Percentiles rank a stretch among this genome's conserved stretches.
phyloP scores from a whole-genome alignment of 345 rosid genomes.

The Linum tenue region DNA sequence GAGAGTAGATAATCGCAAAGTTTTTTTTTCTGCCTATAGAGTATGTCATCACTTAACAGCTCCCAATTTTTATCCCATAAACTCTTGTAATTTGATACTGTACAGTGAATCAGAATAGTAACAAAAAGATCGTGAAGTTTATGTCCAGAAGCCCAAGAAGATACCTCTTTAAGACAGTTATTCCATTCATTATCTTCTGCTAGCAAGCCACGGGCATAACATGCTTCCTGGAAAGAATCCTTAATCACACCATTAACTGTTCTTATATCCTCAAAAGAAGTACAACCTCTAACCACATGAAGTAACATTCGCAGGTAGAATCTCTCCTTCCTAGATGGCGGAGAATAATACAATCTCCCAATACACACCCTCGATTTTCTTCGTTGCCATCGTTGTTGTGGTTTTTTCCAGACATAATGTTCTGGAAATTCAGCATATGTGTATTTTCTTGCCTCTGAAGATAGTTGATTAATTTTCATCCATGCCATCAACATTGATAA shows the following conservation, averaged over 20 bases:
- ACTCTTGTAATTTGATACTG: no score
- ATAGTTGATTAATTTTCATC: background rate
- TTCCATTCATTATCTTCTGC: no score
- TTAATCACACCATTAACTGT: no score
- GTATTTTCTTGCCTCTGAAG: background rate
- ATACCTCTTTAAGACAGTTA: no score
- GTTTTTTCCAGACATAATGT: background rate
- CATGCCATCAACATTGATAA: slow-evolving; percentile 3
- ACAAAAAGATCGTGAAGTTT: slow-evolving; percentile 1
- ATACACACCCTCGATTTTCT: background rate
- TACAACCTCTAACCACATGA: background rate
- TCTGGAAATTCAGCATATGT: slow-evolving; percentile 8
- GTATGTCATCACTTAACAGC: no score
- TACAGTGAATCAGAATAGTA: background rate
- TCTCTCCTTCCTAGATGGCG: background rate
- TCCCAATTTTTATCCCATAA: no score
- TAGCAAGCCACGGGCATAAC: no score
- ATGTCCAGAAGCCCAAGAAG: background rate
- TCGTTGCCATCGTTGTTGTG: background rate
- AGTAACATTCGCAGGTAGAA: slow-evolving; percentile 7
- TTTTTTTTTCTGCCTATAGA: no score
- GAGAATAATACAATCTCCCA: slow-evolving; percentile 5
- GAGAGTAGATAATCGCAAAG: no score
- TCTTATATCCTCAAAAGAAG: slow-evolving; percentile 1
- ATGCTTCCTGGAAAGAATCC: no score